A percentile compares a stretch with the other conserved stretches of the same genome.
phyloP scores from a whole-genome alignment of 768 basidiomycete genomes.

The Krasilnikovozyma curviuscula region DNA sequence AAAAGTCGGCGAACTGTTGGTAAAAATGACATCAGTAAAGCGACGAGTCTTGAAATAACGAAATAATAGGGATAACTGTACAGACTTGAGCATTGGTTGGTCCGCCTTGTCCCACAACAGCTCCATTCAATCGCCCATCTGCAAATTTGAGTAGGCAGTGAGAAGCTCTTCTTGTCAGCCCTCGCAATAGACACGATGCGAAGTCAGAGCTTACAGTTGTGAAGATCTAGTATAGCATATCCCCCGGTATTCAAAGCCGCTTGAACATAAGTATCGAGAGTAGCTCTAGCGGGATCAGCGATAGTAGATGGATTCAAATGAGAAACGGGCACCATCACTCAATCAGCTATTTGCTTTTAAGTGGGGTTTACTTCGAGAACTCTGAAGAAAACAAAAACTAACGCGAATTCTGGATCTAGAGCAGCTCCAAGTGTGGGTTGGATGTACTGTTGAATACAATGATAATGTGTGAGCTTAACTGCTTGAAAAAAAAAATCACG shows the following conservation, averaged over 20 bases:
- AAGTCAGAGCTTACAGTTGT: too few species aligned
- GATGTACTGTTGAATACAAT: too few species aligned
- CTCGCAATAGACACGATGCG: too few species aligned
- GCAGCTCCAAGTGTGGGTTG: background rate
- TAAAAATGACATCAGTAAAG: background rate
- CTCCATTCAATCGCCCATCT: slow-evolving; percentile 41
- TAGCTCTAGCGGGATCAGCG: too few species aligned
- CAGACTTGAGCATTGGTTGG: slow-evolving; percentile 32
- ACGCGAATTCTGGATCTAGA: slow-evolving; percentile 1
- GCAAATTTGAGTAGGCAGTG: too few species aligned
- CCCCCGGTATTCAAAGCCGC: slow-evolving; percentile 33
- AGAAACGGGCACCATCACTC: too few species aligned
- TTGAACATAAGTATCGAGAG: slow-evolving; percentile 33
- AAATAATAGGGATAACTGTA: background rate
- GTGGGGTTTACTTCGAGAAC: background rate
- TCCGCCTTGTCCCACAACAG: slow-evolving; percentile 45
- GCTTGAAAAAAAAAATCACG: too few species aligned
- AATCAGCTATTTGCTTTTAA: too few species aligned
- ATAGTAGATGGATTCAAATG: too few species aligned
- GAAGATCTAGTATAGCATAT: slow-evolving; percentile 38
- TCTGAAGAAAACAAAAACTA: background rate
- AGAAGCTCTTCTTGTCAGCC: too few species aligned
- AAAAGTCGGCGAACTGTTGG: slow-evolving; percentile 34
- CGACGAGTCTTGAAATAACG: background rate
- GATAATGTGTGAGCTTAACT: too few species aligned